Percentiles rank a stretch among this genome's conserved stretches.
phyloP scores from a whole-genome alignment of 2,329 filamentous ascomycete species.

The Diaporthe sp. region DNA sequence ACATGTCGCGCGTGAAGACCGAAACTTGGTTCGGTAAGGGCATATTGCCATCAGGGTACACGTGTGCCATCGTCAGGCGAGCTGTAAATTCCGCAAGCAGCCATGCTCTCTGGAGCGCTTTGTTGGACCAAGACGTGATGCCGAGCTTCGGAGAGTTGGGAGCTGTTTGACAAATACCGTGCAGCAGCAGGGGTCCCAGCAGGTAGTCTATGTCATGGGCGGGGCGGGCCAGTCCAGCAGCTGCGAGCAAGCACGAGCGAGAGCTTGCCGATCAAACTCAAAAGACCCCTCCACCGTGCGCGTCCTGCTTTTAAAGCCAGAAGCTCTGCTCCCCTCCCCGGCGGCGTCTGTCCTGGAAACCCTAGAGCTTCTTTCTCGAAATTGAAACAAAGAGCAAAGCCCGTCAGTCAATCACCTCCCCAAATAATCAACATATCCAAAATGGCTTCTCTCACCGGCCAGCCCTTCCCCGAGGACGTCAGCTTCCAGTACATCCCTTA shows the following conservation, averaged over 20 bases:
- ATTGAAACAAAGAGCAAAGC: slow-evolving; percentile 33
- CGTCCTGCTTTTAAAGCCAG: slow-evolving; percentile 1
- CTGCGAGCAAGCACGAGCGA: not conserved
- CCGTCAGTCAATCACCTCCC: not conserved
- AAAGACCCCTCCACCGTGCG: slow-evolving; percentile 27
- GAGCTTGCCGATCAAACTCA: slow-evolving; percentile 26
- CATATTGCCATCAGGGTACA: slow-evolving; percentile 7
- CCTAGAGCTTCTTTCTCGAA: slow-evolving; percentile 2
- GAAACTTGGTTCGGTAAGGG: not conserved
- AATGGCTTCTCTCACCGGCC: slow-evolving; percentile 64
- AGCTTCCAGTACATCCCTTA: slow-evolving; percentile 88
- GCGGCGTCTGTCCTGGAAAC: not conserved
- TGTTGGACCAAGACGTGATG: not conserved
- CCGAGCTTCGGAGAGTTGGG: slow-evolving; percentile 9
- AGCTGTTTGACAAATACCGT: slow-evolving; percentile 30
- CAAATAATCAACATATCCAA: slow-evolving; percentile 51
- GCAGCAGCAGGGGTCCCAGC: not conserved
- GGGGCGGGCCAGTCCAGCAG: slow-evolving; percentile 9
- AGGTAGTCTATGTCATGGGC: slow-evolving; percentile 33
- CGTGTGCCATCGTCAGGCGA: not conserved
- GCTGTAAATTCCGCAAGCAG: not conserved
- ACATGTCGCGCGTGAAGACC: not conserved
- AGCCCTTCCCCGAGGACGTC: slow-evolving; percentile 84
- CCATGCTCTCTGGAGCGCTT: not conserved
- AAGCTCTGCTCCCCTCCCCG: slow-evolving; percentile 16